These are phyloP conservation scores for Jaltomata sinuosa DNA, from an alignment of 257 asterid genomes.

Conservation along the genomic window DNA sequence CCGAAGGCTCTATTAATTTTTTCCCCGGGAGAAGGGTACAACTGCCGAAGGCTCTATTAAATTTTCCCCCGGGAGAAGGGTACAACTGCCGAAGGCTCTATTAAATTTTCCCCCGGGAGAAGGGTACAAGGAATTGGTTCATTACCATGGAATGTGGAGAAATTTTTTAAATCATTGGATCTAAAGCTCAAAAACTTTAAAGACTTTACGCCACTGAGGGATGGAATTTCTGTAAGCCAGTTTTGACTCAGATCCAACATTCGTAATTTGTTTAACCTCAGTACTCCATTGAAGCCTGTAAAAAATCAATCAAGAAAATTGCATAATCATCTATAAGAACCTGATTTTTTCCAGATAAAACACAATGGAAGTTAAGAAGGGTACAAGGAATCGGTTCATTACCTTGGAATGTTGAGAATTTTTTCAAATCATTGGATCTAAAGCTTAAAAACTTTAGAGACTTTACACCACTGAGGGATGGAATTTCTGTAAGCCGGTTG, in stretches of 20 bases:
- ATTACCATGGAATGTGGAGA: slow-evolving; percentile 10
- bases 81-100: neutral
- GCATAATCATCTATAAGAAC: neutral
- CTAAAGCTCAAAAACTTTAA: neutral
- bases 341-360: neutral
- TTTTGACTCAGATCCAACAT: neutral
- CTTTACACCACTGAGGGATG: neutral
- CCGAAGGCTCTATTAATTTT: neutral
- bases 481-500: neutral
- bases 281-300: no score
- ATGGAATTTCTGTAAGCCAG: slow-evolving; percentile 1
- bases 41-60: neutral
- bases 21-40: neutral
- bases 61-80: neutral
- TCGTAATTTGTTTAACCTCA: no score
- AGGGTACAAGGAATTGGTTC: neutral
- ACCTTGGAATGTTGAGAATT: slow-evolving; percentile 9
- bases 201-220: neutral
- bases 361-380: neutral
- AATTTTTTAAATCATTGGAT: neutral
- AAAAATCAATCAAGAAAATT: neutral
- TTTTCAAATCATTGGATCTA: neutral
- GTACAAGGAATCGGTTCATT: neutral
- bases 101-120: no score
- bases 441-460: slow-evolving; percentile 3